Evolutionary conservation across 2,329 filamentous ascomycete genomes (phyloP).

Genomic region (Fusarium coicis): DNA sequence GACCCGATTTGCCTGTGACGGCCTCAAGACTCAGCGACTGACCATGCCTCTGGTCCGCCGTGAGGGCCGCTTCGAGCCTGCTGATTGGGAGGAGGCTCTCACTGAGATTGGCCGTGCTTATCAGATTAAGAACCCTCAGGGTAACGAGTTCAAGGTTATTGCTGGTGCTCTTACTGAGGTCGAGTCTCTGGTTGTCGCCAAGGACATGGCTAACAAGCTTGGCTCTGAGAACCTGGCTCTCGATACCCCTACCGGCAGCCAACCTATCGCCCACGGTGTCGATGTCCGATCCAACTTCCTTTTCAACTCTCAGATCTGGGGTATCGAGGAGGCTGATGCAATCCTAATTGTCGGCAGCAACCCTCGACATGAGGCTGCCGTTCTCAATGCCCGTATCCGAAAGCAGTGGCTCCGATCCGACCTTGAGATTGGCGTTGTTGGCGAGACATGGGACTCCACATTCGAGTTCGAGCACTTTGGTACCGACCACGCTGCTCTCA

Average conservation of each 20-base stretch:
- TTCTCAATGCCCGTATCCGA: conserved; percentile 94
- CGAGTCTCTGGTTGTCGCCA: conserved; percentile 94
- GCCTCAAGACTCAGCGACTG: conserved; percentile 93
- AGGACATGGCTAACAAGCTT: conserved; percentile 96
- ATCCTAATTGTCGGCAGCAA: conserved; percentile 96
- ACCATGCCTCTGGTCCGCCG: conserved; percentile 91
- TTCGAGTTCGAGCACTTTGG: conserved; percentile 96
- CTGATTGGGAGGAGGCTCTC: conserved; percentile 94
- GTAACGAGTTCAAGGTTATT: conserved; percentile 95
- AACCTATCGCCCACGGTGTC: conserved; percentile 89
- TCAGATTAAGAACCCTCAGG: conserved; percentile 81
- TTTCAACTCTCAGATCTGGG: conserved; percentile 95
- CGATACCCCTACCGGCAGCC: conserved; percentile 85
- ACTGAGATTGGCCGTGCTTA: conserved; percentile 86
- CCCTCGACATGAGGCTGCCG: conserved; percentile 92
- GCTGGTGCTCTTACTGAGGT: conserved; percentile 92
- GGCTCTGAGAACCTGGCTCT: conserved; percentile 95
- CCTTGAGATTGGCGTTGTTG: conserved; percentile 90
- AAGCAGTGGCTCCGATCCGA: conserved; percentile 98
- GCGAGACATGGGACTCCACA: conserved; percentile 90
- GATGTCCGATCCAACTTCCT: conserved; percentile 95
- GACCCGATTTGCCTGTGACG: conserved; percentile 94
- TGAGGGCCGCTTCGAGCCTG: conserved; percentile 90
- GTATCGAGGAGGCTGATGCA: conserved; percentile 91
- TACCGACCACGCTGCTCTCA: conserved; percentile 79